phyloP scores from a whole-genome alignment of 306 rosid genomes.

The Rosa multiflora region DNA sequence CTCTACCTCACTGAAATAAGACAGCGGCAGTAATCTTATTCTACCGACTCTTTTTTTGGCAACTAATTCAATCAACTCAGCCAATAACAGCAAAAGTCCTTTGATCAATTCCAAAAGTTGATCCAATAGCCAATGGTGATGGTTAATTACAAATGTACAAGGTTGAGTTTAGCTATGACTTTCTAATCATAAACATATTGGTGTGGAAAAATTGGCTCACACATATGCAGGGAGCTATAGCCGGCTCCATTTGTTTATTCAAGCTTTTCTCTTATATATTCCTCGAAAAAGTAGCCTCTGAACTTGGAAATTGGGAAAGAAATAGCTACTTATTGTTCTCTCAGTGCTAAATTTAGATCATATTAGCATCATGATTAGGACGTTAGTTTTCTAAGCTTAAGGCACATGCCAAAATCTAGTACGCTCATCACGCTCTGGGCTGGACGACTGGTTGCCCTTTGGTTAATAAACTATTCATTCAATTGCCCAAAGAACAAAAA shows the following conservation, averaged over 20 bases:
- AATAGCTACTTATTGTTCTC: not conserved
- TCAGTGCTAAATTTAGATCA: not conserved
- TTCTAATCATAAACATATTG: not conserved
- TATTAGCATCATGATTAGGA: not conserved
- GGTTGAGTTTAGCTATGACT: not conserved
- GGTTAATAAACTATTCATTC: not conserved
- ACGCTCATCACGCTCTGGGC: not conserved
- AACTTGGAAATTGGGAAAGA: not conserved
- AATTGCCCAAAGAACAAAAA: too few species aligned
- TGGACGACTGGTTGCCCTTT: not conserved
- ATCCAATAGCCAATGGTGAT: not conserved
- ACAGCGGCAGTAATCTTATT: not conserved
- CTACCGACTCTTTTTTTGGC: not conserved
- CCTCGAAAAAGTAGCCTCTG: not conserved
- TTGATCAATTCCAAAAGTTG: not conserved
- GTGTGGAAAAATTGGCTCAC: not conserved
- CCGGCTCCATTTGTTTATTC: not conserved
- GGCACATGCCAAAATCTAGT: constrained; percentile 3
- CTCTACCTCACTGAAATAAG: not conserved
- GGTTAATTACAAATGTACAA: not conserved
- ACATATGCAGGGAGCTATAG: too few species aligned
- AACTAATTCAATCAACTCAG: not conserved
- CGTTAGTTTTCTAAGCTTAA: not conserved
- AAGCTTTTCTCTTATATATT: not conserved
- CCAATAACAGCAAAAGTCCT: not conserved